These are phyloP conservation scores for Globisporangium radiosum DNA, from an alignment of 352 stramenopile species.

Conservation along the genomic window DNA sequence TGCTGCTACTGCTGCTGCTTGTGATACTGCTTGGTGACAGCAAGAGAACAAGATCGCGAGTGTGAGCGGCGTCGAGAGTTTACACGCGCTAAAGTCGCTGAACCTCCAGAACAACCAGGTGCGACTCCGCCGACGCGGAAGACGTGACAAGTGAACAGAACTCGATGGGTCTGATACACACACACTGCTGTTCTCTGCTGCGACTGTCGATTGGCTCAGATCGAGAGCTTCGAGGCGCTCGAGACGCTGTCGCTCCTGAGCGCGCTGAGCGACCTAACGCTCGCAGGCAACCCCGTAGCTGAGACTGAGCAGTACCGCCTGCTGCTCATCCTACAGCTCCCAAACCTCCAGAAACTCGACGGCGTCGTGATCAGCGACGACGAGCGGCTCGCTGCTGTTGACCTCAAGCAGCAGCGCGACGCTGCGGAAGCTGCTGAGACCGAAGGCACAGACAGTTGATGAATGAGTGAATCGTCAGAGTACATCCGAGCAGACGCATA, in stretches of 20 bases:
- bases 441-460: neutral
- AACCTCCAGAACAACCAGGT: conserved; percentile 61
- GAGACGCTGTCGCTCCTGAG: conserved; percentile 38
- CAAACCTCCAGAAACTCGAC: conserved; percentile 56
- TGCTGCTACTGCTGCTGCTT: neutral
- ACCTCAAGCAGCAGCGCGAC: conserved; percentile 43
- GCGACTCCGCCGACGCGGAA: neutral
- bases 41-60: conserved; percentile 64
- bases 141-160: too few species aligned
- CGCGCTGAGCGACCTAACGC: conserved; percentile 33
- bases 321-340: conserved; percentile 40
- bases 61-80: conserved; percentile 43
- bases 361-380: conserved; percentile 43
- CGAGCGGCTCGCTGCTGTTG: conserved; percentile 52
- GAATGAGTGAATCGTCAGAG: too few species aligned
- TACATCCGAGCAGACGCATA: too few species aligned
- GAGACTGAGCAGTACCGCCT: conserved; percentile 53
- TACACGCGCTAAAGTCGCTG: conserved; percentile 36
- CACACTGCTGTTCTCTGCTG: neutral
- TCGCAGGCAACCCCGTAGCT: conserved; percentile 46
- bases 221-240: conserved; percentile 25
- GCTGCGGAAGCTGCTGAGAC: conserved; percentile 19
- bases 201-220: neutral
- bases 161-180: too few species aligned
- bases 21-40: conserved; percentile 14